Conservation (phyloP, 805 yeast genomes). For the Lipomyces kockii region DNA sequence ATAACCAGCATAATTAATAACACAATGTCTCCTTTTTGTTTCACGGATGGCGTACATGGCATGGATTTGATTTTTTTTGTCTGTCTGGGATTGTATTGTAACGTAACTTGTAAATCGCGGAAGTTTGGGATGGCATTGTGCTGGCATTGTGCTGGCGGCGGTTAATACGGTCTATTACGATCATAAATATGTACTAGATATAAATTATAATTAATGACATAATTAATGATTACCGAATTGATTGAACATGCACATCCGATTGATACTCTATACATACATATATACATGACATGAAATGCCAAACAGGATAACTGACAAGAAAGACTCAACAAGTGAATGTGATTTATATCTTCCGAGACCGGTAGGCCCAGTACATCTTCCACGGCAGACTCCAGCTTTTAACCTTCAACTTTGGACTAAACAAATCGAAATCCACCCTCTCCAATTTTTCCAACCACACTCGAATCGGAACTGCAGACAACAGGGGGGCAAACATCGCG, state of each 20-base stretch:
- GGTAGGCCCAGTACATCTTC: slow-evolving; percentile 58
- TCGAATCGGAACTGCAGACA: slow-evolving; percentile 68
- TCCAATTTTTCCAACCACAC: slow-evolving; percentile 67
- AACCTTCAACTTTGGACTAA: slow-evolving; percentile 51
- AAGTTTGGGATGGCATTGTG: not conserved
- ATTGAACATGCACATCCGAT: not conserved
- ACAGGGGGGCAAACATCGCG: slow-evolving; percentile 66
- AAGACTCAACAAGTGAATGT: not conserved
- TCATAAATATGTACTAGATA: not conserved
- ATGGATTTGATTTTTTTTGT: not conserved
- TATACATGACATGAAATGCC: not conserved
- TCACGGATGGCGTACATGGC: not conserved
- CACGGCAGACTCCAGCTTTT: slow-evolving; percentile 70
- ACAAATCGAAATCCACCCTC: slow-evolving; percentile 65
- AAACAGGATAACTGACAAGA: not conserved
- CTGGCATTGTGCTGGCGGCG: not conserved
- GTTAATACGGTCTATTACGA: not conserved
- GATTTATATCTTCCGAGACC: slow-evolving; percentile 47
- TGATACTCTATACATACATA: not conserved
- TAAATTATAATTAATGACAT: not conserved
- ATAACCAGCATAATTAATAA: not conserved
- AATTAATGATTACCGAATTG: not conserved
- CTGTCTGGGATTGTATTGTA: not conserved
- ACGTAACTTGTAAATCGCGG: too few species aligned
- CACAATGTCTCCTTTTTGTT: not conserved